Conservation (phyloP, 208 protist species). For the Leishmania gerbilli region DNA sequence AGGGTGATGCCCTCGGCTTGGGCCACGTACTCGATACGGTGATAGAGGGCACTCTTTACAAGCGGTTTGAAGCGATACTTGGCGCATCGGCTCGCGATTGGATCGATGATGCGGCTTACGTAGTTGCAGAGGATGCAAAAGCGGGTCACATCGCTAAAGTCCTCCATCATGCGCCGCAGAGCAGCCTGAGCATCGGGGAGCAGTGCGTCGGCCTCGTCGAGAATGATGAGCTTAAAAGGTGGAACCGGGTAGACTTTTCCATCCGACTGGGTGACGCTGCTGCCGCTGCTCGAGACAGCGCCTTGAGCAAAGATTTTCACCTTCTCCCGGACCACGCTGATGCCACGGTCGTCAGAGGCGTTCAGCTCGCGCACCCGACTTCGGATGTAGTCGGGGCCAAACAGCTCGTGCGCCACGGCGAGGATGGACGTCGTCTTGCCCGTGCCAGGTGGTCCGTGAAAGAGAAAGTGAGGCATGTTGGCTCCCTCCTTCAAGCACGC, state of each 20-base stretch:
- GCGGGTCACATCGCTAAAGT: slow-evolving; percentile 97
- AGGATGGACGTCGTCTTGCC: slow-evolving; percentile 99
- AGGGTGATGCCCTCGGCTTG: slow-evolving; percentile 85
- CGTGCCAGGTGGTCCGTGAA: slow-evolving; percentile 98
- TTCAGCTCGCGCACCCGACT: slow-evolving; percentile 99
- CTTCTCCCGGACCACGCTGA: slow-evolving; percentile 98
- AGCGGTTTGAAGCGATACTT: slow-evolving; percentile 99
- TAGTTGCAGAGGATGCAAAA: slow-evolving; percentile 99
- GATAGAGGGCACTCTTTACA: slow-evolving; percentile 71
- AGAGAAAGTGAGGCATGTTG: slow-evolving; percentile 99
- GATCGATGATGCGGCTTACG: slow-evolving; percentile 98
- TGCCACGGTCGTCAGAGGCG: slow-evolving; percentile 99
- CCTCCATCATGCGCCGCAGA: slow-evolving; percentile 98
- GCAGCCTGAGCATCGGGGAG: slow-evolving; percentile 98
- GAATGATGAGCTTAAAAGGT: slow-evolving; percentile 99
- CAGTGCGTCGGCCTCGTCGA: slow-evolving; percentile 99
- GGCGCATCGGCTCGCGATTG: slow-evolving; percentile 98
- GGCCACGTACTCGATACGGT: slow-evolving; percentile 90
- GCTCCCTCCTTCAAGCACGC: slow-evolving; percentile 78
- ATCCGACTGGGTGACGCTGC: slow-evolving; percentile 72
- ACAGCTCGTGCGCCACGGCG: slow-evolving; percentile 97
- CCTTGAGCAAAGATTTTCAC: slow-evolving; percentile 98
- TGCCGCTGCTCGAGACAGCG: slow-evolving; percentile 65
- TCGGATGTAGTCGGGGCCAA: slow-evolving; percentile 92
- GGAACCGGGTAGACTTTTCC: slow-evolving; percentile 88